Evolutionary conservation across 768 basidiomycete genomes (phyloP), one percentile per base, ranked within the genome.

Genomic region (Coprinellus micaceus): DNA sequence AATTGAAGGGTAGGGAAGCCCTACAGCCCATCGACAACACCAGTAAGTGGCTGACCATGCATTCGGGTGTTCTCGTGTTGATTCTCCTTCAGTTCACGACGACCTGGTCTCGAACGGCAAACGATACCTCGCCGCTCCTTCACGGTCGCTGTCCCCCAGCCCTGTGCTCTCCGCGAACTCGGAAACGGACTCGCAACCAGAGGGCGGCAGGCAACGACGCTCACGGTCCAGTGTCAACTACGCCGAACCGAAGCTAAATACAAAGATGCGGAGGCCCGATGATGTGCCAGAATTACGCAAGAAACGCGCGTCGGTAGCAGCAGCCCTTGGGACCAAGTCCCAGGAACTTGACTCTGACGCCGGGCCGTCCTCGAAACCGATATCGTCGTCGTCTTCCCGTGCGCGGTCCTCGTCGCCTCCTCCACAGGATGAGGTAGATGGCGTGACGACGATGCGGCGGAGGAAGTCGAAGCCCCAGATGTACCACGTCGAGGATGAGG

Each of bases 161-260:
- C 77, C 79, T 21, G 58, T 66, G 25, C 74, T 77, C 26, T 61
- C 72, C 36, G 68, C 64, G 29, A 65, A 73, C 9, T 64, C 74
- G 15, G 71, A 74, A 45, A 29, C 60, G 4, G 65, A 65, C 11
- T 58, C 54, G 12, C 28, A 58, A 64, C 69, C 46, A 15, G 66
- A 70, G 61, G 77, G 63, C 68, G 83, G 64, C 65, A 81, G 80
- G 71, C 85, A 78, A 74, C 81, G 72, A 65, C 72, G 86, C 50
- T 67, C 77, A 19, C 78, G 91, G 46, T 93, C 87, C 73, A 91
- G 91, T 62, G 75, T 94, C 46, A 93, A 93, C 67, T 93, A 94
- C 61, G 76, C 91, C 0, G 91, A 94, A 65, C 91, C 91, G 11
- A 94, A 92, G 66, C 78, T 94, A 22, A 92, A 93, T 68, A 93